phyloP scores from a whole-genome alignment of 2,329 filamentous ascomycete species.

The Macrophomina phaseolina region DNA sequence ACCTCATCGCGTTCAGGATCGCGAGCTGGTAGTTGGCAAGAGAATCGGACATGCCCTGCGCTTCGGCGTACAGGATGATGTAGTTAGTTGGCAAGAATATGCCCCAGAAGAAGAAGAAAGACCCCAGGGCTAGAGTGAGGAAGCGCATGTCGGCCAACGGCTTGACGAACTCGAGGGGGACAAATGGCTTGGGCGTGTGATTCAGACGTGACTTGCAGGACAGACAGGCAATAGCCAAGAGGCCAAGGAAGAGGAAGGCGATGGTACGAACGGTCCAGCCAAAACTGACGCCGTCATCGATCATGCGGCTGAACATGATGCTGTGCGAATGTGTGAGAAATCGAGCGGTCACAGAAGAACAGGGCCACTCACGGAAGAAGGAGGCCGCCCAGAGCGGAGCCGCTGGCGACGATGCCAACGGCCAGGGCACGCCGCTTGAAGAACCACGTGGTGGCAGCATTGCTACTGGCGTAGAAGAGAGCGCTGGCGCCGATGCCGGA shows the following conservation, averaged over 20 bases:
- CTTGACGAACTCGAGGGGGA: constrained; percentile 37
- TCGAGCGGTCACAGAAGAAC: too few relatives aligned
- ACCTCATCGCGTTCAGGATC: constrained; percentile 53
- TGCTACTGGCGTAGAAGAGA: constrained; percentile 45
- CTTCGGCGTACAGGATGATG: constrained; percentile 53
- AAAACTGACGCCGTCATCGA: constrained; percentile 61
- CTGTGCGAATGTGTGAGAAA: too few relatives aligned
- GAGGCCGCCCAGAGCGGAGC: constrained; percentile 52
- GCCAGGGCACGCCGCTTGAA: constrained; percentile 48
- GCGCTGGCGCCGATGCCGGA: constrained; percentile 51
- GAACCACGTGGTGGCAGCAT: constrained; percentile 49
- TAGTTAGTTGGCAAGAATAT: constrained; percentile 63
- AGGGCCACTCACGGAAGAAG: constrained; percentile 53
- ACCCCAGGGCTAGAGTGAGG: constrained; percentile 36
- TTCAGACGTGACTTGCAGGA: constrained; percentile 55
- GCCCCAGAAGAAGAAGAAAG: constrained; percentile 61
- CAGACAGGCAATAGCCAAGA: constrained; percentile 50
- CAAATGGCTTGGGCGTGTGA: constrained; percentile 38
- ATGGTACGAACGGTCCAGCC: constrained; percentile 67
- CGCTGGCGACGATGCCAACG: constrained; percentile 51
- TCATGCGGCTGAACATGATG: constrained; percentile 60
- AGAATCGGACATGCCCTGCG: constrained; percentile 53
- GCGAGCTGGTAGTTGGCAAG: constrained; percentile 61
- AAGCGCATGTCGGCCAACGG: constrained; percentile 30
- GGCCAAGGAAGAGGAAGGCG: constrained; percentile 61